A percentile compares a stretch with the other conserved stretches of the same genome.
phyloP scores from a whole-genome alignment of 1,139 yeast species.

The Wickerhamomyces sp. region DNA sequence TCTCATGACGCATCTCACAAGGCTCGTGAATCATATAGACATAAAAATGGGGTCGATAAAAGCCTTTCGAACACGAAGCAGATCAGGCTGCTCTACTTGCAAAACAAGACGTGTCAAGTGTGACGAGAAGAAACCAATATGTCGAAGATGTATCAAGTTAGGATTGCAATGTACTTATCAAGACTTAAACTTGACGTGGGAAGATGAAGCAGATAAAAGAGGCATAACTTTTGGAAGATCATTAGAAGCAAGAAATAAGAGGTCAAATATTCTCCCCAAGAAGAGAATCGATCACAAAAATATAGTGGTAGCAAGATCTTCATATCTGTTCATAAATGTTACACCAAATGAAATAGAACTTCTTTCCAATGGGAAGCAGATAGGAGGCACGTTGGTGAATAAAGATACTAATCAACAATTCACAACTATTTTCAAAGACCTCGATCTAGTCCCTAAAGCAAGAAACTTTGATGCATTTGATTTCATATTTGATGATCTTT shows the following conservation, averaged over 20 bases:
- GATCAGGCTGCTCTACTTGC: conserved; percentile 14
- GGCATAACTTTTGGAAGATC: conserved; percentile 37
- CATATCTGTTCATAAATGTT: conserved; percentile 14
- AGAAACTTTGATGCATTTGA: conserved; percentile 14
- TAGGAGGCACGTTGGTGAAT: not conserved
- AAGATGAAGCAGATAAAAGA: conserved; percentile 30
- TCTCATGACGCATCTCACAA: no score
- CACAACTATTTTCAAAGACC: conserved; percentile 11
- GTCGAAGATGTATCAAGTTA: conserved; percentile 25
- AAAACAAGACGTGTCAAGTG: conserved; percentile 15
- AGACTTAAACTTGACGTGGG: conserved; percentile 27
- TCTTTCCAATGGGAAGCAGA: not conserved
- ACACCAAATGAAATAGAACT: not conserved
- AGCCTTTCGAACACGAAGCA: conserved; percentile 21
- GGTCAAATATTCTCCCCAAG: conserved; percentile 2
- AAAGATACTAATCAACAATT: conserved; percentile 4
- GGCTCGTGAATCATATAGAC: no score
- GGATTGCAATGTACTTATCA: conserved; percentile 21
- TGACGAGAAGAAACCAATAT: conserved; percentile 28
- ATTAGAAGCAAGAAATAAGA: conserved; percentile 17
- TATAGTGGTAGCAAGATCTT: conserved; percentile 13
- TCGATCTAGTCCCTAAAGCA: conserved; percentile 9
- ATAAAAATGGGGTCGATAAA: conserved; percentile 15
- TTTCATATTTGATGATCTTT: conserved; percentile 10
- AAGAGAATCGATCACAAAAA: conserved; percentile 9